phyloP scores from a whole-genome alignment of 1,139 yeast genomes.

The Hansenula lynferdii region DNA sequence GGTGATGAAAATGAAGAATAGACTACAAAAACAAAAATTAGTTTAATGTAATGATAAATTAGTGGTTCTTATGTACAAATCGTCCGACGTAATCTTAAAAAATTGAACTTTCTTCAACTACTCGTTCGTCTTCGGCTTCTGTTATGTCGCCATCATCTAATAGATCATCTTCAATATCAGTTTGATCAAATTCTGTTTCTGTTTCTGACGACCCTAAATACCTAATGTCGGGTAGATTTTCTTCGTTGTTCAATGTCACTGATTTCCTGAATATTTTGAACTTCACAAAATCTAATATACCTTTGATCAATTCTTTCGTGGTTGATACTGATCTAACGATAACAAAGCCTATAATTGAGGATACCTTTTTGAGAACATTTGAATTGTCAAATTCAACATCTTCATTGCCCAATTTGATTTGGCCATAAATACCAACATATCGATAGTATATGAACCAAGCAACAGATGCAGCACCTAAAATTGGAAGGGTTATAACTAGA shows the following conservation, averaged over 20 bases:
- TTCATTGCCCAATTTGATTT: conserved; percentile 76
- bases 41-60: not conserved
- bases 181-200: conserved; percentile 7
- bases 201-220: conserved; percentile 4
- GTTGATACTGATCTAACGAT: conserved; percentile 21
- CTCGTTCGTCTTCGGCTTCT: conserved; percentile 18
- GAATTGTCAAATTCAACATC: conserved; percentile 57
- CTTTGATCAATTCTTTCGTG: not conserved
- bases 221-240: conserved; percentile 3
- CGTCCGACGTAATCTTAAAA: no score
- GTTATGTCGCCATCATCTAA: conserved; percentile 22
- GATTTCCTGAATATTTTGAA: conserved; percentile 8
- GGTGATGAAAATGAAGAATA: conserved; percentile 1
- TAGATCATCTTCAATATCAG: conserved; percentile 14
- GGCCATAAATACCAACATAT: conserved; percentile 78
- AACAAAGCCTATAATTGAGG: conserved; percentile 16
- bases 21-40: no score
- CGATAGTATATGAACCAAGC: conserved; percentile 74
- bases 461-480: conserved; percentile 48
- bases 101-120: not conserved
- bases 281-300: not conserved
- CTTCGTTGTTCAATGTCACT: conserved; percentile 10
- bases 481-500: conserved; percentile 37
- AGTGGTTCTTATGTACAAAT: not conserved
- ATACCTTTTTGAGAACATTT: conserved; percentile 33